Conservation (phyloP, 441 rosid genomes). For the Aquilaria agallochum region DNA sequence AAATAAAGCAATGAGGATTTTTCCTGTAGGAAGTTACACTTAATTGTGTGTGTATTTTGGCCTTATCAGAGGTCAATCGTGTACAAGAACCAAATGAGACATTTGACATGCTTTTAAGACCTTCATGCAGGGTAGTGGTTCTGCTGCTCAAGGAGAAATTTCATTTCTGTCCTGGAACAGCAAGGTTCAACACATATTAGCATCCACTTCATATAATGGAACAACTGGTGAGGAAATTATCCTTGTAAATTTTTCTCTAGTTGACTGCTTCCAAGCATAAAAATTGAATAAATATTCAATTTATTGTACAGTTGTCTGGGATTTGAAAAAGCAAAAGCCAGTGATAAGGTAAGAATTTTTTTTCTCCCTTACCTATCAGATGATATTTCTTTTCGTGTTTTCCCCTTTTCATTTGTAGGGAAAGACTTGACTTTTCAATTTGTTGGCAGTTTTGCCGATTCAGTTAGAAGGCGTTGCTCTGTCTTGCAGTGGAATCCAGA, state of each 20-base stretch:
- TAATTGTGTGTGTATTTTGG: background rate
- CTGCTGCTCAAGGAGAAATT: constrained; percentile 96
- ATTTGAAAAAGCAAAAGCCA: constrained; percentile 95
- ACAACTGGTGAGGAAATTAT: constrained; percentile 71
- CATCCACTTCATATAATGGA: constrained; percentile 93
- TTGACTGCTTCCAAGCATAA: constrained; percentile 2
- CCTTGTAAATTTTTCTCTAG: background rate
- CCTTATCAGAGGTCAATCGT: background rate
- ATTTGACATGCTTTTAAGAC: constrained; percentile 13
- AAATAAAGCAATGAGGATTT: no score
- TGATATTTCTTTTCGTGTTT: no score
- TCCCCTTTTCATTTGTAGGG: no score
- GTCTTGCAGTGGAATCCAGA: constrained; percentile 99
- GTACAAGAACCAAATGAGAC: constrained; percentile 3
- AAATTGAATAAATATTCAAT: no score
- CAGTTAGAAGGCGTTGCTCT: constrained; percentile 87
- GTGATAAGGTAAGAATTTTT: constrained; percentile 67
- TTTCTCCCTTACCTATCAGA: constrained; percentile 7
- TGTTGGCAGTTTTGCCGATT: constrained; percentile 79
- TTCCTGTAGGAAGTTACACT: background rate
- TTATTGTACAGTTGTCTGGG: constrained; percentile 84
- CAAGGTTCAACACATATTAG: constrained; percentile 90
- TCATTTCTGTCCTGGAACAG: constrained; percentile 96
- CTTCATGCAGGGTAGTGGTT: constrained; percentile 78
- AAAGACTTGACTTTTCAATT: constrained; percentile 4